phyloP scores from a whole-genome alignment of 345 rosid genomes.

The Pistacia atlantica region DNA sequence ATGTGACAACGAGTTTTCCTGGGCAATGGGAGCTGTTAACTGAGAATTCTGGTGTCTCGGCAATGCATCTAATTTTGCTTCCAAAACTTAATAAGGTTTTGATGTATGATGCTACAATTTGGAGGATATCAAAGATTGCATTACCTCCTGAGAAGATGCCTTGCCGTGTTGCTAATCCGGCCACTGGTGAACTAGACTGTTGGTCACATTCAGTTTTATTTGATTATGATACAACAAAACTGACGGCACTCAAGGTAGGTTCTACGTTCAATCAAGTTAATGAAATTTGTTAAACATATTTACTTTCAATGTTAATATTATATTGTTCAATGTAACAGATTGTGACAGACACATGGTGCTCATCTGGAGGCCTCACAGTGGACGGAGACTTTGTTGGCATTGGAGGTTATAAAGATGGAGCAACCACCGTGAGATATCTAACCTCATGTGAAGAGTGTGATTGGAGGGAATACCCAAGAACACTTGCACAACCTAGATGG shows the following conservation, averaged over 20 bases:
- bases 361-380: slow-evolving; percentile 72
- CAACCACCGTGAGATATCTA: slow-evolving; percentile 62
- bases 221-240: slow-evolving; percentile 44
- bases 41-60: slow-evolving; percentile 73
- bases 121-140: slow-evolving; percentile 49
- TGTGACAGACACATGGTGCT: slow-evolving; percentile 81
- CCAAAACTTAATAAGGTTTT: slow-evolving; percentile 59
- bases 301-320: too few species aligned
- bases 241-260: slow-evolving; percentile 55
- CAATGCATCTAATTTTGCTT: slow-evolving; percentile 76
- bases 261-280: not conserved
- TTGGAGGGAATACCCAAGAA: slow-evolving; percentile 67
- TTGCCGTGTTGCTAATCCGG: slow-evolving; percentile 40
- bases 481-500: slow-evolving; percentile 77
- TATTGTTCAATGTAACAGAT: too few species aligned
- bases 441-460: slow-evolving; percentile 31
- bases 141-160: slow-evolving; percentile 31
- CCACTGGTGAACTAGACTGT: slow-evolving; percentile 52
- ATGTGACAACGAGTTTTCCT: slow-evolving; percentile 14
- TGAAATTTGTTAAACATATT: too few species aligned
- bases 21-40: slow-evolving; percentile 67
- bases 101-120: slow-evolving; percentile 76
- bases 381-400: slow-evolving; percentile 76
- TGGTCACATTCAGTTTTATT: slow-evolving; percentile 64
- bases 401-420: slow-evolving; percentile 67